Evolutionary conservation across 352 stramenopile species (phyloP), one percentile per base, ranked within the genome.

Genomic region (Globisporangium splendens): DNA sequence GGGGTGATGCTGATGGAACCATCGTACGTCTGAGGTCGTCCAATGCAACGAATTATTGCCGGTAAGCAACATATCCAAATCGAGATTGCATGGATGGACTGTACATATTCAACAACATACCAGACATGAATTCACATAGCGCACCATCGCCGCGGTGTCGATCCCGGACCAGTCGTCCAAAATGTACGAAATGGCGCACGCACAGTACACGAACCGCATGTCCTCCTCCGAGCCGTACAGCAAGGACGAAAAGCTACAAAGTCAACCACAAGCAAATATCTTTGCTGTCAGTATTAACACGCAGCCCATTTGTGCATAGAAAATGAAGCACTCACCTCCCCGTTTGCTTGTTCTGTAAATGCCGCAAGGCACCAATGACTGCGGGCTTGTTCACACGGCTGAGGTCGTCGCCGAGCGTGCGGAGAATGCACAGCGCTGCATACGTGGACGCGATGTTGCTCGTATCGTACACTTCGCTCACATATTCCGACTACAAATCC

Each of bases 181-280:
- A 24, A 96, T 80, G 65, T 92, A 70, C 11, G 88, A 96, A 55
- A 96, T 93, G 38, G 86, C 86, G 47, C 87, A 92, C 6, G 87
- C 88, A 62, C 88, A 95, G 63, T 83, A 96, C 8, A 96, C 80
- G 54, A 96, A 96, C 56, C 88, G 83, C 75, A 95, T 89, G 56
- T 96, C 88, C 50, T 96, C 72, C 54, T 96, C 88, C 0, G 83
- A 94, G 2, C 86, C 88, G 38, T 70, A 73, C 8, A 70, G 78
- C 15, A 85, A 56, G 0, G 84, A 85, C 54, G 66, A 82, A 56
- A 95, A 96, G 69, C 81, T 94, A 35, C 18, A 4, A 50, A 54
- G 31, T 24, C 35, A 41, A 7, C 2, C 24, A 38, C 44, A 33
- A 48, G 20, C n/a, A 63, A 21, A 46, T 56, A 21, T 49, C 22